Evolutionary conservation across 2,329 filamentous ascomycete species (phyloP).

Genomic region (Aspergillus brunneoviolaceus): DNA sequence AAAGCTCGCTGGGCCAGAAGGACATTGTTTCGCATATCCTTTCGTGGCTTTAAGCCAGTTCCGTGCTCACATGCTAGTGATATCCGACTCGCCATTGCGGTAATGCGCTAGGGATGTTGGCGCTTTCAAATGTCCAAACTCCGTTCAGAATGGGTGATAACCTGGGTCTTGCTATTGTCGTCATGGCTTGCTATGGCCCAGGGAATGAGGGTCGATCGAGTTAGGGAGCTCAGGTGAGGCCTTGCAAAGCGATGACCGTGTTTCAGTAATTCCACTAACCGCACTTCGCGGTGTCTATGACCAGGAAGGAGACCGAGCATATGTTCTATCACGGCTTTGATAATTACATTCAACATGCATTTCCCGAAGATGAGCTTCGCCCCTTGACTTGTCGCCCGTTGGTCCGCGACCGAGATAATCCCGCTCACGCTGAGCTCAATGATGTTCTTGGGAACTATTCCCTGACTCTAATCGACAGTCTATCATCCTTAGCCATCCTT

Average conservation of each 20-base stretch:
- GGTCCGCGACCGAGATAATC: constrained; percentile 77
- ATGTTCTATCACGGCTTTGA: constrained; percentile 98
- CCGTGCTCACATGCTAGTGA: constrained; percentile 26
- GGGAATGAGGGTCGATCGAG: constrained; percentile 37
- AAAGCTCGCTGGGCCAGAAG: constrained; percentile 31
- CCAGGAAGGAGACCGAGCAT: constrained; percentile 52
- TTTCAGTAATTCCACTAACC: background rate
- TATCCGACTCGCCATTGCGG: constrained; percentile 27
- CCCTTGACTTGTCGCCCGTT: constrained; percentile 82
- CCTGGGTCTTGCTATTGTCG: constrained; percentile 35
- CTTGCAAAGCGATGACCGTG: background rate
- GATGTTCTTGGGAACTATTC: constrained; percentile 98
- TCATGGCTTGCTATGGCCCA: constrained; percentile 36
- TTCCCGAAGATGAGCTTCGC: constrained; percentile 92
- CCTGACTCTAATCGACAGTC: constrained; percentile 88
- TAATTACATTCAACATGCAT: constrained; percentile 91
- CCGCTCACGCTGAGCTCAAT: constrained; percentile 80
- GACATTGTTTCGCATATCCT: background rate
- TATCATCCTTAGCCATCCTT: constrained; percentile 90
- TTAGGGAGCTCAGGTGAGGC: constrained; percentile 38
- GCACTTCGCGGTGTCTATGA: background rate
- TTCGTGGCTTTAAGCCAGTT: constrained; percentile 20
- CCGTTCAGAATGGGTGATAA: constrained; percentile 33
- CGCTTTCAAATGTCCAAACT: constrained; percentile 37
- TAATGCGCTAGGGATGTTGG: constrained; percentile 45